A percentile compares a stretch with the other conserved stretches of the same genome.
Evolutionary conservation across 129 eudicot species (phyloP).

Genomic region (Helianthus tuberosus): DNA sequence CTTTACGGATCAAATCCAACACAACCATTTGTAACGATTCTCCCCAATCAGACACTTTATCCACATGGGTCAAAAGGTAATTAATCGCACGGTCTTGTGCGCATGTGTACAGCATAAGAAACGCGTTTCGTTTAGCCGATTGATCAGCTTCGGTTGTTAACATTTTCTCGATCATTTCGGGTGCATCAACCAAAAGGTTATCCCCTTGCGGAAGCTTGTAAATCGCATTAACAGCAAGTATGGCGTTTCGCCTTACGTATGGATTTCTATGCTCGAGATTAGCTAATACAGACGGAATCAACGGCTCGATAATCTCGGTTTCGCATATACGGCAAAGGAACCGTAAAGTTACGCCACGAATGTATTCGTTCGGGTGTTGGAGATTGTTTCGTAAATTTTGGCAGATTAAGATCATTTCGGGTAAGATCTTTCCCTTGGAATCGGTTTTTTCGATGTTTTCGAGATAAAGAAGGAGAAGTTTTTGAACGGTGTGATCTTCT

Average conservation of each 20-base stretch:
- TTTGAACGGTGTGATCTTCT: conserved; percentile 84
- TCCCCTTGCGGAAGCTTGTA: conserved; percentile 94
- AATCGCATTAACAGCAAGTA: conserved; percentile 78
- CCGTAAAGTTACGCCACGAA: conserved; percentile 86
- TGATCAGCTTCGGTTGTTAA: conserved; percentile 81
- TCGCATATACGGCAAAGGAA: conserved; percentile 63
- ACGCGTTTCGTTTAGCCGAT: conserved; percentile 87
- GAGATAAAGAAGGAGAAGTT: conserved; percentile 65
- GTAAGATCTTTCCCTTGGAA: conserved; percentile 62
- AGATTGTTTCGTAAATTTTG: conserved; percentile 86
- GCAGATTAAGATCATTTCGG: conserved; percentile 94
- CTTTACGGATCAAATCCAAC: conserved; percentile 54
- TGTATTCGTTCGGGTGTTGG: conserved; percentile 89
- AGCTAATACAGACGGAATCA: conserved; percentile 75
- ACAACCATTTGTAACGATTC: conserved; percentile 88
- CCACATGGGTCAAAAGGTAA: conserved; percentile 77
- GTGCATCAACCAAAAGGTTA: conserved; percentile 84
- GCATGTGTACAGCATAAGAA: conserved; percentile 89
- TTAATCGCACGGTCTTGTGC: conserved; percentile 84
- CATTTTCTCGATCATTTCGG: conserved; percentile 82
- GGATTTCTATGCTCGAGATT: conserved; percentile 89
- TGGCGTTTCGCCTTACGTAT: conserved; percentile 32
- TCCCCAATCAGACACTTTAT: conserved; percentile 83
- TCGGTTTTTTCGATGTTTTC: conserved; percentile 89
- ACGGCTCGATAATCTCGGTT: conserved; percentile 77